phyloP scores from a whole-genome alignment of 345 rosid genomes.

The Eucalyptus pumila region DNA sequence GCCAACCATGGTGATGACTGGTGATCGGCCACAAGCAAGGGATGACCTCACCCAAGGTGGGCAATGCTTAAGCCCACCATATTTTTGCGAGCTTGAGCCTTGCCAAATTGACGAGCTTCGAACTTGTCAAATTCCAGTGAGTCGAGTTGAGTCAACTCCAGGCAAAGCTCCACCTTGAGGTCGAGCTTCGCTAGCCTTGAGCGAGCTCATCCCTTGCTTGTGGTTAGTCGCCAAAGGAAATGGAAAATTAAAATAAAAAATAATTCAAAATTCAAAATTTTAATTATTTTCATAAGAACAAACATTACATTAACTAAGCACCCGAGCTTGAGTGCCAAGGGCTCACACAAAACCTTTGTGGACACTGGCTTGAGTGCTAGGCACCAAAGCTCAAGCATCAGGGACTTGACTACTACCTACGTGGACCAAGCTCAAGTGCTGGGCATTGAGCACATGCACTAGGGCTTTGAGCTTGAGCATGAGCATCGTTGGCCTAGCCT shows the following conservation, averaged over 20 bases:
- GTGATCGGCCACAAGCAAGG: too few relatives aligned
- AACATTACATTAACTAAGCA: neutral
- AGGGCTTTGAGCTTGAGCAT: fast-evolving
- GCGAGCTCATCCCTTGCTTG: fast-evolving
- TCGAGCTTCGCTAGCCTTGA: too few relatives aligned
- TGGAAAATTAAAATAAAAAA: neutral
- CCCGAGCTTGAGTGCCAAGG: neutral
- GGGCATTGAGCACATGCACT: neutral
- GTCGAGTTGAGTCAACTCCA: too few relatives aligned
- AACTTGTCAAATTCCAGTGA: too few relatives aligned
- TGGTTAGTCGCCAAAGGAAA: fast-evolving
- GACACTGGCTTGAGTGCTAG: neutral
- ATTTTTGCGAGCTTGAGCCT: too few relatives aligned
- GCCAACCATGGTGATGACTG: fast-evolving
- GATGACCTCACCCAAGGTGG: too few relatives aligned
- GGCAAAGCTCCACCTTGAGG: too few relatives aligned
- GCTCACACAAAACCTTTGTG: fast-evolving
- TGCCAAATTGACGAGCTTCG: too few relatives aligned
- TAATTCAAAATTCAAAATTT: too few relatives aligned
- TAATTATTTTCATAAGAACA: neutral
- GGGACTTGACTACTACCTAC: neutral
- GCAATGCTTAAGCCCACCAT: too few relatives aligned
- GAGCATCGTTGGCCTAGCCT: neutral
- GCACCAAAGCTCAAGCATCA: neutral
- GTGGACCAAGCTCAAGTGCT: neutral